A percentile compares a stretch with the other conserved stretches of the same genome.
phyloP scores from a whole-genome alignment of 2,329 filamentous ascomycete species.

The Pyrenophora seminiperda region DNA sequence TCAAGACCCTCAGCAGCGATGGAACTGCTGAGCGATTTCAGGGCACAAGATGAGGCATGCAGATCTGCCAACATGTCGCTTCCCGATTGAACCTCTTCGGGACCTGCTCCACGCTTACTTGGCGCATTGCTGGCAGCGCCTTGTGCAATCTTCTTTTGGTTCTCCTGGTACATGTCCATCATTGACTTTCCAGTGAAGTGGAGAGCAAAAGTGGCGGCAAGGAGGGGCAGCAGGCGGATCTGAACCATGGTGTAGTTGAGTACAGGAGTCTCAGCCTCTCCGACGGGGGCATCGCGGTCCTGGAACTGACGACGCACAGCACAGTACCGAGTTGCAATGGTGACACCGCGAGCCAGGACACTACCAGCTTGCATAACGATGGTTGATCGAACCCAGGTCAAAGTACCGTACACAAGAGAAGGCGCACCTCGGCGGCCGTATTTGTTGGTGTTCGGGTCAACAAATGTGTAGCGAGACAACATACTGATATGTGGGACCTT shows the following conservation, averaged over 20 bases:
- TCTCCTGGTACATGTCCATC: constrained; percentile 74
- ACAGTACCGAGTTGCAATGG: constrained; percentile 76
- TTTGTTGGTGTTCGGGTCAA: constrained; percentile 70
- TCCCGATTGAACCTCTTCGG: constrained; percentile 69
- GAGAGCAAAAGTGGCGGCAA: constrained; percentile 76
- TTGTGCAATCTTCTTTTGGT: constrained; percentile 68
- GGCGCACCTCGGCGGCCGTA: constrained; percentile 71
- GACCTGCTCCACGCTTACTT: constrained; percentile 62
- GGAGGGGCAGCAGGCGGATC: constrained; percentile 70
- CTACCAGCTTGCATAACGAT: constrained; percentile 76
- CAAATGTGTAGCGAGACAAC: constrained; percentile 70
- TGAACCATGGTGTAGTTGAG: constrained; percentile 84
- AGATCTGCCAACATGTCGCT: constrained; percentile 73
- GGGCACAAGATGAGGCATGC: constrained; percentile 75
- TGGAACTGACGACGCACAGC: constrained; percentile 78
- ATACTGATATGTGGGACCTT: constrained; percentile 77
- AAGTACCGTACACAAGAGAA: constrained; percentile 72
- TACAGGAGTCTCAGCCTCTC: constrained; percentile 72
- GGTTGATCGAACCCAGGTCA: constrained; percentile 75
- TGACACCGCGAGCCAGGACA: constrained; percentile 74
- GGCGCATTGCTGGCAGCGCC: constrained; percentile 45
- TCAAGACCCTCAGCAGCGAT: constrained; percentile 77
- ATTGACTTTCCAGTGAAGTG: constrained; percentile 79
- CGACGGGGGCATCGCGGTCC: constrained; percentile 68
- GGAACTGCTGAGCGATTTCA: constrained; percentile 74